A percentile compares a stretch with the other conserved stretches of the same genome.
These are phyloP conservation scores for Phylloporus arenicola DNA, from an alignment of 768 basidiomycete species.

Conservation along the genomic window DNA sequence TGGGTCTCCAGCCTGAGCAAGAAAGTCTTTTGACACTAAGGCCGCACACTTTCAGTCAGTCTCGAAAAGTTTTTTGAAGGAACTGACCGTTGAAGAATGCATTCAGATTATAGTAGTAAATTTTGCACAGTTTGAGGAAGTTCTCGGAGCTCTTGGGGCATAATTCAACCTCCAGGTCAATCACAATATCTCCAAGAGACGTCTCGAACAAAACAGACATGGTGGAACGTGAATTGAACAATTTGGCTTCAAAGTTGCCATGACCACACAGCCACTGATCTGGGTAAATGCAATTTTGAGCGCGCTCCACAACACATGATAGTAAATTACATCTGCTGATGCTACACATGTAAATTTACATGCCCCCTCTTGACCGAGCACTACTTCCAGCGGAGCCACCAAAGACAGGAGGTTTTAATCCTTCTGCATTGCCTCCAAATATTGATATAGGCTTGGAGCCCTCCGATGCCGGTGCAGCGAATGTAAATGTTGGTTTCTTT, in stretches of 20 bases:
- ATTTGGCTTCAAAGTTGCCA: too few species aligned
- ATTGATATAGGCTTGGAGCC: slow-evolving; percentile 10
- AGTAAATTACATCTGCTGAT: neutral
- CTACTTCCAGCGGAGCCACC: slow-evolving; percentile 5
- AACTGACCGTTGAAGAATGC: slow-evolving; percentile 95
- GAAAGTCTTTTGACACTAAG: slow-evolving; percentile 92
- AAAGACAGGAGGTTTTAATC: slow-evolving; percentile 9
- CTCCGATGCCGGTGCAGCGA: slow-evolving; percentile 9
- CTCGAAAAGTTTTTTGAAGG: neutral
- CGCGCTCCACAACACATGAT: neutral
- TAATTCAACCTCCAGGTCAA: slow-evolving; percentile 86
- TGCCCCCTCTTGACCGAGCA: neutral
- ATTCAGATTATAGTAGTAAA: slow-evolving; percentile 94
- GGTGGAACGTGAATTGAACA: neutral
- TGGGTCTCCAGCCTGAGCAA: slow-evolving; percentile 96
- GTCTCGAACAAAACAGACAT: slow-evolving; percentile 99
- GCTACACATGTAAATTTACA: neutral
- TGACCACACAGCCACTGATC: neutral
- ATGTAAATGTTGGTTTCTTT: slow-evolving; percentile 13
- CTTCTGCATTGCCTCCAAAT: slow-evolving; percentile 5
- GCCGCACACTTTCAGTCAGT: neutral
- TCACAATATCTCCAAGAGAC: slow-evolving; percentile 92
- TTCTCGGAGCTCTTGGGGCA: slow-evolving; percentile 93
- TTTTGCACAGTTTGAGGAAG: slow-evolving; percentile 96
- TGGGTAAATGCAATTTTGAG: too few species aligned